phyloP scores from a whole-genome alignment of 495 filamentous ascomycete species.

The Neurospora tetraspora region DNA sequence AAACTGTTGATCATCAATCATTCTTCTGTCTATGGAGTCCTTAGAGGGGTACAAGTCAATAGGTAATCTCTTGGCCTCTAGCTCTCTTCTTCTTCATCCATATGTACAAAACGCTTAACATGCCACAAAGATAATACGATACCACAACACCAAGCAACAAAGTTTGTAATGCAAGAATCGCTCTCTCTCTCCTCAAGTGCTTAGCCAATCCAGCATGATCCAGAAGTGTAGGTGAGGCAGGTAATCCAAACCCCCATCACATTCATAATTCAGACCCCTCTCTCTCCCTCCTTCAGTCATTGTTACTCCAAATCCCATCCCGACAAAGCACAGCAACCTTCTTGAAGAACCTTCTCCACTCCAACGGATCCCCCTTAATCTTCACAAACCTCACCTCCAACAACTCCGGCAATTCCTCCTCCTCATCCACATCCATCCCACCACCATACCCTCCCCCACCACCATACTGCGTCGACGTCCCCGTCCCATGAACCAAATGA shows the following conservation, averaged over 20 bases:
- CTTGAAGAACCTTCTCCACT: constrained; percentile 98
- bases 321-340: constrained; percentile 74
- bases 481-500: constrained; percentile 16
- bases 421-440: constrained; percentile 18
- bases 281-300: constrained; percentile 1
- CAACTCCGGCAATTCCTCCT: constrained; percentile 59
- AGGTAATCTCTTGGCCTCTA: not conserved
- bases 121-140: not conserved
- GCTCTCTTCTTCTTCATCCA: not conserved
- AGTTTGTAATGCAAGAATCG: not conserved
- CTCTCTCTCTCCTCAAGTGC: not conserved
- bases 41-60: not conserved
- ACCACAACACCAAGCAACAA: not conserved
- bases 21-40: not conserved
- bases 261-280: too few relatives aligned
- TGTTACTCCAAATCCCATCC: constrained; percentile 59
- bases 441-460: not conserved
- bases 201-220: not conserved
- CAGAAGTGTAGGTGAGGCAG: not conserved
- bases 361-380: constrained; percentile 87
- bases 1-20: not conserved
- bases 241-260: not conserved
- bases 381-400: constrained; percentile 90
- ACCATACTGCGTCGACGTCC: not conserved
- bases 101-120: not conserved